A percentile compares a stretch with the other conserved stretches of the same genome.
Evolutionary conservation across 1,284 basidiomycete species (phyloP).

Genomic region (Microbotryum saponariae): DNA sequence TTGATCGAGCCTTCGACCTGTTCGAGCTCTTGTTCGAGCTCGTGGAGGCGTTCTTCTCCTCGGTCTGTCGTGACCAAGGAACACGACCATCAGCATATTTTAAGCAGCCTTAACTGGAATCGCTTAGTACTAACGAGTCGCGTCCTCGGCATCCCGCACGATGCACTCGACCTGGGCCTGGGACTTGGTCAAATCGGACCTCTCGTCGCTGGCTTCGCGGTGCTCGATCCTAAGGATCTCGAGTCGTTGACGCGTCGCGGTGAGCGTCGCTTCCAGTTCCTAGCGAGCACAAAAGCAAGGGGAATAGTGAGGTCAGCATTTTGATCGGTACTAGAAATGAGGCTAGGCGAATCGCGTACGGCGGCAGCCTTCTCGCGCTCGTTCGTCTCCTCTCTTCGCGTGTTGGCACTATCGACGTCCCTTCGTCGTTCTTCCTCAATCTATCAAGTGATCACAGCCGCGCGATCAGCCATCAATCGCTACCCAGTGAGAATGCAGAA

Average conservation of each 20-base stretch:
- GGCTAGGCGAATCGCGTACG: conserved; percentile 45
- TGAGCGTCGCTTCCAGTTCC: conserved; percentile 66
- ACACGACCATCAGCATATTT: too few relatives aligned
- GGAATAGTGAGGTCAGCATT: neutral
- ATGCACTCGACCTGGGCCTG: conserved; percentile 69
- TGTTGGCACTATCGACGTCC: conserved; percentile 76
- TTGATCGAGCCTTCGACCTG: conserved; percentile 55
- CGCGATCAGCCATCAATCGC: neutral
- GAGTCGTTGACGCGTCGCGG: conserved; percentile 60
- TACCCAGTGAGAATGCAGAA: too few relatives aligned
- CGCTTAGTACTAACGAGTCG: conserved; percentile 35
- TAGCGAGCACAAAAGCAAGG: conserved; percentile 37
- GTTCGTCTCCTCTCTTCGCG: conserved; percentile 70
- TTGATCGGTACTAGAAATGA: neutral
- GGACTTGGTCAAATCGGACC: conserved; percentile 27
- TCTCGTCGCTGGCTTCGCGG: conserved; percentile 39
- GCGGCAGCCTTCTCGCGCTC: conserved; percentile 73
- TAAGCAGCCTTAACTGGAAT: conserved; percentile 5
- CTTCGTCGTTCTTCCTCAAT: conserved; percentile 61
- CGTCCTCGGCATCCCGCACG: conserved; percentile 68
- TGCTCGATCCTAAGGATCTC: conserved; percentile 63
- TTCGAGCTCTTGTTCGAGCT: conserved; percentile 58
- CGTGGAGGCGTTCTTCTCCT: conserved; percentile 48
- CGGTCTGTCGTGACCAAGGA: conserved; percentile 44
- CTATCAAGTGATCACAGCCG: conserved; percentile 32